phyloP scores from a whole-genome alignment of 1,284 basidiomycete species.

The Trichosporon sp. region DNA sequence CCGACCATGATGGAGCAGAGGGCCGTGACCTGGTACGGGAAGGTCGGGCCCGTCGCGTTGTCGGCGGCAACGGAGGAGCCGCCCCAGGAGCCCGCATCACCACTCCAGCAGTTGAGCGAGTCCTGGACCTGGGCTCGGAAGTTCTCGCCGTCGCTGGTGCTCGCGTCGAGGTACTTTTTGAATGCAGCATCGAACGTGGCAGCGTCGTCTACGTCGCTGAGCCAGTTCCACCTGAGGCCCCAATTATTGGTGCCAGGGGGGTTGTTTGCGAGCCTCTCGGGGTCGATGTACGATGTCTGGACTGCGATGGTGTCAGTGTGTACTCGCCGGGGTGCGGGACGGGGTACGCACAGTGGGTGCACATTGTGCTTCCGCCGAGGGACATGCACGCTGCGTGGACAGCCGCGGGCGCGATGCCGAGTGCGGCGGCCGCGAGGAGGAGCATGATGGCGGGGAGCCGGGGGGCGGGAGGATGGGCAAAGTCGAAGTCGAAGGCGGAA shows the following conservation, averaged over 20 bases:
- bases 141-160: constrained; percentile 30
- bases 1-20: constrained; percentile 44
- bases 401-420: not conserved
- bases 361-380: constrained; percentile 9
- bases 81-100: constrained; percentile 24
- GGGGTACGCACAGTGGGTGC: constrained; percentile 9
- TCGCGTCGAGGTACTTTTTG: constrained; percentile 37
- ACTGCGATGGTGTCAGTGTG: constrained; percentile 23
- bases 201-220: constrained; percentile 10
- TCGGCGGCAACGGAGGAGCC: constrained; percentile 31
- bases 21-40: constrained; percentile 43
- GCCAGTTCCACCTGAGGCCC: constrained; percentile 23
- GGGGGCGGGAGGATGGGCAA: not conserved
- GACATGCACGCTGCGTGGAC: constrained; percentile 8
- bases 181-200: constrained; percentile 2
- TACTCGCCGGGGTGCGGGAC: not conserved
- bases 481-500: not conserved
- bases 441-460: not conserved
- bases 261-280: constrained; percentile 42
- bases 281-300: constrained; percentile 43
- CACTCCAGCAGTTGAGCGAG: constrained; percentile 40
- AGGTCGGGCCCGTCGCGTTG: constrained; percentile 29
- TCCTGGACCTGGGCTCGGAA: constrained; percentile 38
- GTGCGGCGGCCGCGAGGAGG: not conserved
- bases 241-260: constrained; percentile 24